Evolutionary conservation across 805 yeast genomes (phyloP).

Genomic region (Cyberlindnera maritima): DNA sequence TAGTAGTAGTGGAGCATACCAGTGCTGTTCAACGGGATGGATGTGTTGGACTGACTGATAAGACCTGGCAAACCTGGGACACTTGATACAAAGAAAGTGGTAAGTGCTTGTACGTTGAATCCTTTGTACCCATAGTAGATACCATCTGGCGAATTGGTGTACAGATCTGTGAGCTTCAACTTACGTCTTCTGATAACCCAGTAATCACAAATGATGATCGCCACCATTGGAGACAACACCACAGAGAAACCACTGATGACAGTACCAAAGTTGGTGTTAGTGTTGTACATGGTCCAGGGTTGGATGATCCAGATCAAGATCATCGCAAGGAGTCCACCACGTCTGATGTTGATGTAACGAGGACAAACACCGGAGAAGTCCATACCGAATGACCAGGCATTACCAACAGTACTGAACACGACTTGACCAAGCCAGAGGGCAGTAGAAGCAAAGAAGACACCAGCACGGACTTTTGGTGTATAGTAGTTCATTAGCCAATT

Average conservation of each 20-base stretch:
- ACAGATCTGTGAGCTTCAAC: conserved; percentile 32
- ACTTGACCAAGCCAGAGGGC: conserved; percentile 7
- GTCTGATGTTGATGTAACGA: conserved; percentile 28
- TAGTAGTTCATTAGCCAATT: conserved; percentile 37
- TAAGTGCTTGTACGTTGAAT: conserved; percentile 40
- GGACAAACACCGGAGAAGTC: conserved; percentile 26
- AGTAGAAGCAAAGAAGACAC: conserved; percentile 34
- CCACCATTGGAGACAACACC: conserved; percentile 34
- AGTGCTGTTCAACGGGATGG: conserved; percentile 16
- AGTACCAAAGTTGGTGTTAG: conserved; percentile 30
- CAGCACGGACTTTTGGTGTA: conserved; percentile 35
- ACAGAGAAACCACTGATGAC: conserved; percentile 37
- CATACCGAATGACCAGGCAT: conserved; percentile 32
- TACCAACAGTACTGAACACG: conserved; percentile 16
- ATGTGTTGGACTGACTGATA: conserved; percentile 33
- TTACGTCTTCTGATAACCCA: conserved; percentile 34
- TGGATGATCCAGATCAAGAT: conserved; percentile 32
- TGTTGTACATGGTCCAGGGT: conserved; percentile 36
- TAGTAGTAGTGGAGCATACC: conserved; percentile 44
- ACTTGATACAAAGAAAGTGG: conserved; percentile 38
- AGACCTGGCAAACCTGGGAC: conserved; percentile 52
- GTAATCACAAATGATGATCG: conserved; percentile 38
- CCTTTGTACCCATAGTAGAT: conserved; percentile 39
- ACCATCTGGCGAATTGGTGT: conserved; percentile 29
- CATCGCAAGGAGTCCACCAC: conserved; percentile 34